A percentile compares a stretch with the other conserved stretches of the same genome.
phyloP scores from a whole-genome alignment of 2,329 filamentous ascomycete species.

The Alternaria sp. region DNA sequence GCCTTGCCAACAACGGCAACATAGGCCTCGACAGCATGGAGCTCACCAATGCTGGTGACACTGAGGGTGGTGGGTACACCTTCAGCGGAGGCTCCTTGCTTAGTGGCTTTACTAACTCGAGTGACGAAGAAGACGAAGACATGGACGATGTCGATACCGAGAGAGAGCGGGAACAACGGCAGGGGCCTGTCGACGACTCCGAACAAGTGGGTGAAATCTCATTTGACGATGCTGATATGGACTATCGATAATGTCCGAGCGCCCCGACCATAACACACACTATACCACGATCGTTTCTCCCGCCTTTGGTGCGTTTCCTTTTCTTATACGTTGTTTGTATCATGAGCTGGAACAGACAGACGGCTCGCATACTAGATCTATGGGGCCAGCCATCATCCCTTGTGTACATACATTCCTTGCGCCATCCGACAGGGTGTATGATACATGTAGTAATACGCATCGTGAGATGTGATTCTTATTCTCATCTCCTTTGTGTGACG shows the following conservation, averaged over 20 bases:
- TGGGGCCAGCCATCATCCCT: constrained; percentile 22
- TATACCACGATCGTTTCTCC: constrained; percentile 43
- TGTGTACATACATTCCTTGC: constrained; percentile 39
- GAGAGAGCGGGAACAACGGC: constrained; percentile 55
- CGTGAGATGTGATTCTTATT: constrained; percentile 25
- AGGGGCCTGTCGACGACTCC: constrained; percentile 59
- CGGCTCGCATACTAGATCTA: constrained; percentile 14
- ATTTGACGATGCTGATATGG: constrained; percentile 69
- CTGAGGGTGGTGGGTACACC: constrained; percentile 76
- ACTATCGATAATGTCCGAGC: constrained; percentile 59
- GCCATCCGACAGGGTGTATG: constrained; percentile 36
- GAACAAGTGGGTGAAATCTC: constrained; percentile 73
- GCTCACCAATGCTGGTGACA: constrained; percentile 68
- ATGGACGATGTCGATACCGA: constrained; percentile 85
- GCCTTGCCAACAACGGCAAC: constrained; percentile 71
- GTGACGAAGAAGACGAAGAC: constrained; percentile 95
- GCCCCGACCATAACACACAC: constrained; percentile 30
- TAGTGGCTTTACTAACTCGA: constrained; percentile 92
- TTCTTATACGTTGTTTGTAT: constrained; percentile 23
- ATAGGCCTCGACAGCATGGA: constrained; percentile 70
- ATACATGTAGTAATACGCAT: constrained; percentile 43
- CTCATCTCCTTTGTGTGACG: constrained; percentile 23
- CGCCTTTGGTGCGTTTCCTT: constrained; percentile 52
- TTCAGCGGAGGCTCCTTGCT: constrained; percentile 78
- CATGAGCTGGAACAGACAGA: constrained; percentile 15